These are phyloP conservation scores for Phytophthora fragariae DNA, from an alignment of 352 stramenopile species.

Conservation along the genomic window DNA sequence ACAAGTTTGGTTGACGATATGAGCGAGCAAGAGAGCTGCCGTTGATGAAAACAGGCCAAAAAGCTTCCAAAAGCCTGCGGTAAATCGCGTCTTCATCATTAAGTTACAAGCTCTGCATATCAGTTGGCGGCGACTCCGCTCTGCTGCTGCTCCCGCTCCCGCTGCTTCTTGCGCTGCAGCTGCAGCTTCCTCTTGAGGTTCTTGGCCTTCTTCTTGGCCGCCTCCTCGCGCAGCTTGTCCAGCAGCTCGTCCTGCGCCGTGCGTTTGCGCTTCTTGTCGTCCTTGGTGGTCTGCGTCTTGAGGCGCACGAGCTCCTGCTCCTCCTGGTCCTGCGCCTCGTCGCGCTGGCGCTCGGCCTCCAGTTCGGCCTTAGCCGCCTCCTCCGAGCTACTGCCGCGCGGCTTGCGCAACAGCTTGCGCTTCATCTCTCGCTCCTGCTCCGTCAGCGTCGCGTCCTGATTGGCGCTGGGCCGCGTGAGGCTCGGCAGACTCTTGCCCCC, in stretches of 20 bases:
- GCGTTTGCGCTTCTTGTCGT: conserved; percentile 68
- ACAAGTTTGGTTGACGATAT: too few species aligned
- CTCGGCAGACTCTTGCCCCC: conserved; percentile 32
- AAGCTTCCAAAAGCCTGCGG: not conserved
- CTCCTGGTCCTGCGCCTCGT: conserved; percentile 60
- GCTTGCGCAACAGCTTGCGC: conserved; percentile 73
- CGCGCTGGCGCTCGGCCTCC: conserved; percentile 39
- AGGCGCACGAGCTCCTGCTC: conserved; percentile 66
- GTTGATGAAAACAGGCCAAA: not conserved
- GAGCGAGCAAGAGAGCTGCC: not conserved
- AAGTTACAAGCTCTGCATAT: conserved; percentile 26
- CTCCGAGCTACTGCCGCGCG: conserved; percentile 41
- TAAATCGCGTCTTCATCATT: conserved; percentile 8
- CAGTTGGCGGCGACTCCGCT: conserved; percentile 14
- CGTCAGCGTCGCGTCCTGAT: conserved; percentile 39
- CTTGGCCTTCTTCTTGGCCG: conserved; percentile 71
- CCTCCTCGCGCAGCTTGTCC: conserved; percentile 71
- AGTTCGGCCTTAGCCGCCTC: conserved; percentile 42
- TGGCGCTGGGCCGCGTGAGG: conserved; percentile 32
- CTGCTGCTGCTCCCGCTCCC: conserved; percentile 33
- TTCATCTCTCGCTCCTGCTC: conserved; percentile 78
- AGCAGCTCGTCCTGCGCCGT: conserved; percentile 76
- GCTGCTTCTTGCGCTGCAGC: conserved; percentile 80
- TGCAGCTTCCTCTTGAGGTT: conserved; percentile 81
- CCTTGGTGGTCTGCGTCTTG: conserved; percentile 32